phyloP scores from a whole-genome alignment of 1,139 yeast genomes.

The Eremothecium gossypii region DNA sequence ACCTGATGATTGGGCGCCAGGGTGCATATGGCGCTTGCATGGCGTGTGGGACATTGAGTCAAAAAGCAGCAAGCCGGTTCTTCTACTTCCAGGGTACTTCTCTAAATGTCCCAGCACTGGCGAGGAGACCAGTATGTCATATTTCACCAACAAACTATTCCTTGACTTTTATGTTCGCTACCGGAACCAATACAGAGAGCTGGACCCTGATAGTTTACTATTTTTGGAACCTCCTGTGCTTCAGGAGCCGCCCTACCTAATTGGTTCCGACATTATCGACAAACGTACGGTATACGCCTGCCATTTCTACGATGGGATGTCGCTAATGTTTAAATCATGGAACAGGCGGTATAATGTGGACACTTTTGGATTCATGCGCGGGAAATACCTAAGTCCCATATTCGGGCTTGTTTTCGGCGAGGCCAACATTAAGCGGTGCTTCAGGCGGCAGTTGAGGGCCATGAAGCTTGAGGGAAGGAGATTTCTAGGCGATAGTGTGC shows the following conservation, averaged over 20 bases:
- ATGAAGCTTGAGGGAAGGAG: slow-evolving; percentile 55
- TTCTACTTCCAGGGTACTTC: slow-evolving; percentile 44
- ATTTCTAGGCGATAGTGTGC: slow-evolving; percentile 48
- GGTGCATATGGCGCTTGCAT: slow-evolving; percentile 74
- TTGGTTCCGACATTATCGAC: slow-evolving; percentile 49
- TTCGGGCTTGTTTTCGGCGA: slow-evolving; percentile 78
- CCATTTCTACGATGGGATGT: slow-evolving; percentile 90
- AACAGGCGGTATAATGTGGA: slow-evolving; percentile 70
- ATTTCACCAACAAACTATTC: slow-evolving; percentile 55
- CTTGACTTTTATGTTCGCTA: slow-evolving; percentile 47
- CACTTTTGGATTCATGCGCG: slow-evolving; percentile 82
- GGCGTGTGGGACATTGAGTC: slow-evolving; percentile 57
- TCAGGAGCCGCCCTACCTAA: slow-evolving; percentile 64
- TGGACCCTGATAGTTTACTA: slow-evolving; percentile 42
- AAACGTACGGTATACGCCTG: slow-evolving; percentile 65
- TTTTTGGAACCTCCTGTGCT: slow-evolving; percentile 80
- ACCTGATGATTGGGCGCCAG: slow-evolving; percentile 53
- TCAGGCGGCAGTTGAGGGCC: slow-evolving; percentile 55
- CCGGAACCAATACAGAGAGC: slow-evolving; percentile 40
- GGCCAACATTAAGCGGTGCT: slow-evolving; percentile 59
- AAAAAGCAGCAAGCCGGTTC: slow-evolving; percentile 26
- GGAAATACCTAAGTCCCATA: slow-evolving; percentile 62
- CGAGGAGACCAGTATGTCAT: slow-evolving; percentile 40
- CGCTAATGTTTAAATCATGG: slow-evolving; percentile 84
- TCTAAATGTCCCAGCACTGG: slow-evolving; percentile 35